Evolutionary conservation across 371 early-diverging fungal species (phyloP), one percentile per base, ranked within the genome.

Genomic region (Mortierella sp.): DNA sequence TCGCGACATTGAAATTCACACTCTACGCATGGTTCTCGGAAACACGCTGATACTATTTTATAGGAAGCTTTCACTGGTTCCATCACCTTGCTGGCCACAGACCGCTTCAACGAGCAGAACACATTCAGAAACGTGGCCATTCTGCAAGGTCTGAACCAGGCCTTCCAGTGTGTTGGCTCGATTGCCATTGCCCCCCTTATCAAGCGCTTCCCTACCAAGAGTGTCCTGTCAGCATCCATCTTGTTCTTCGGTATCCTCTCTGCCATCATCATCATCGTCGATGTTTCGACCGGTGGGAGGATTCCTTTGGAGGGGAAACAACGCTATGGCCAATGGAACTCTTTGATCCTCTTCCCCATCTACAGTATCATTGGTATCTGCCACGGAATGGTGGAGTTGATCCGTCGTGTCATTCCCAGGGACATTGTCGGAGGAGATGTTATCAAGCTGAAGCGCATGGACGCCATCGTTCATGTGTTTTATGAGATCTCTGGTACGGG

Each of bases 381-480:
- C 65, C 82, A 81, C 44, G 86, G 86, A 15, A 81, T 82, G 70
- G 72, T 86, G 30, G 86, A 86, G 52, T 63, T 86, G 26, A 81
- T 86, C 28, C 83, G 86, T n/a, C 82, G 86, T 55, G 81, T 85
- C 64, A 83, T 86, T 30, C 86, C 86, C 49, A 59, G 61, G n/a
- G 86, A 86, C 47, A 81, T 86, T 53, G 85, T 86, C 37, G 86
- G 86, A 26, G 85, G 82, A 23, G 78, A 86, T 72, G 80, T 81
- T 23, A 30, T 70, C 52, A 86, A 86, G 81, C 80, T 86, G 65
- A 82, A 81, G 76, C 46, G 53, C 19, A 85, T 86, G 85, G 86
- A 86, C 50, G 70, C 79, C 19, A 67, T 51, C 37, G 86, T 86
- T 46, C 86, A 86, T 52, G 64, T 85, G 63, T 81, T 72, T 44